phyloP scores from a whole-genome alignment of 148 eudicot species.

The Spergularia bocconei region DNA sequence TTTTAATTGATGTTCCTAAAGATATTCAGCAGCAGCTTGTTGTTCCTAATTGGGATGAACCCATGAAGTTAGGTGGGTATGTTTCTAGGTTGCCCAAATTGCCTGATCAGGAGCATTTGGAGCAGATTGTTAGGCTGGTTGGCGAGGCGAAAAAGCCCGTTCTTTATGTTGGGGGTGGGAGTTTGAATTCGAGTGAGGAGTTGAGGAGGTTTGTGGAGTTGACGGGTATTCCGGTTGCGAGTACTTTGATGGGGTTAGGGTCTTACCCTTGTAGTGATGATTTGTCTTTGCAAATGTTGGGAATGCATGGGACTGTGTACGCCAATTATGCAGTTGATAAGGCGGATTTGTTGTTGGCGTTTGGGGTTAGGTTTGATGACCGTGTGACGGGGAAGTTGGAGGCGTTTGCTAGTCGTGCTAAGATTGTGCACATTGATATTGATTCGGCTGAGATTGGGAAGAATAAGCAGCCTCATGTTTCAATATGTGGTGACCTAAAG shows the following conservation, averaged over 20 bases:
- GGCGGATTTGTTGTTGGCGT: constrained; percentile 82
- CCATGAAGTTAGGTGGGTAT: constrained; percentile 61
- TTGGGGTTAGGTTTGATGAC: constrained; percentile 89
- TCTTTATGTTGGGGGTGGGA: constrained; percentile 84
- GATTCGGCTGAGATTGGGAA: constrained; percentile 94
- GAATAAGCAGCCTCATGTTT: constrained; percentile 88
- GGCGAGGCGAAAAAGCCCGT: constrained; percentile 72
- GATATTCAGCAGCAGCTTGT: constrained; percentile 83
- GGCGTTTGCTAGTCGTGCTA: constrained; percentile 86
- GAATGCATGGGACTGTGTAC: constrained; percentile 91
- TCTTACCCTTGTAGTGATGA: constrained; percentile 57
- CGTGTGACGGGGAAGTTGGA: constrained; percentile 87
- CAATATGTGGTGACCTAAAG: constrained; percentile 70
- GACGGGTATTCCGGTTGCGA: constrained; percentile 78
- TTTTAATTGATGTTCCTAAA: constrained; percentile 81
- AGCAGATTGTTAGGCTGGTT: constrained; percentile 68
- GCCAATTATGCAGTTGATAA: constrained; percentile 80
- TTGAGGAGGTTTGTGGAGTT: constrained; percentile 63
- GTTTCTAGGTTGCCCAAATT: constrained; percentile 60
- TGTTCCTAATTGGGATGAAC: constrained; percentile 70
- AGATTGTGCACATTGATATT: constrained; percentile 91
- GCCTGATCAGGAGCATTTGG: constrained; percentile 36
- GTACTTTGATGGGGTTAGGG: constrained; percentile 93
- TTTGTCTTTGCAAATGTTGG: constrained; percentile 65
- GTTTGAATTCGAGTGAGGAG: constrained; percentile 73